Evolutionary conservation across 306 rosid genomes (phyloP).

Genomic region (Dalbergia cochinchinensis): DNA sequence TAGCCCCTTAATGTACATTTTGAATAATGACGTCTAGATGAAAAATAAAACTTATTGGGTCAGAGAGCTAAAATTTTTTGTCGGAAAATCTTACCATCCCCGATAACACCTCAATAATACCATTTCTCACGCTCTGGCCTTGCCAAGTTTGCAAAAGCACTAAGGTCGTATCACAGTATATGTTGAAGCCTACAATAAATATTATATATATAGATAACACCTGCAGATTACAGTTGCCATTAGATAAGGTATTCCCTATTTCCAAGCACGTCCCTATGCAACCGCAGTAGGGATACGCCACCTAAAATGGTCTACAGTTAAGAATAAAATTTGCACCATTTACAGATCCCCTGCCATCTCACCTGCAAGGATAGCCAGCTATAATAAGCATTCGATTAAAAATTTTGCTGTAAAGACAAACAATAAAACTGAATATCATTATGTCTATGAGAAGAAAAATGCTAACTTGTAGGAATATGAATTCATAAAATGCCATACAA

Average conservation of each 20-base stretch:
- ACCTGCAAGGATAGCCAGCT: slow-evolving; percentile 56
- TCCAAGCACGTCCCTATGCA: neutral
- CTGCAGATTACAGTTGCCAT: slow-evolving; percentile 19
- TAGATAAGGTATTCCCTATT: neutral
- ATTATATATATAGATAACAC: slow-evolving; percentile 2
- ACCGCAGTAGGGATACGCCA: slow-evolving; percentile 3
- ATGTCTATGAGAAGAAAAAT: neutral
- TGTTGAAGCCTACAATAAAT: slow-evolving; percentile 16
- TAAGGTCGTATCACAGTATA: neutral
- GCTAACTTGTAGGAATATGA: too few relatives aligned
- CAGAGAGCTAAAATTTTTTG: neutral
- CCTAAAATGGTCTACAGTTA: slow-evolving; percentile 23
- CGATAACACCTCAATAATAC: neutral
- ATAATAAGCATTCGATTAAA: slow-evolving; percentile 33
- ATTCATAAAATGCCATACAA: too few relatives aligned
- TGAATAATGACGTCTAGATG: too few relatives aligned
- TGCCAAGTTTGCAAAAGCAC: slow-evolving; percentile 8
- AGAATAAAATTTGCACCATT: slow-evolving; percentile 25
- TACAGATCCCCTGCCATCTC: slow-evolving; percentile 58
- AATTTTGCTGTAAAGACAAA: slow-evolving; percentile 14
- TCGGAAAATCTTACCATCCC: slow-evolving; percentile 1
- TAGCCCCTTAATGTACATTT: too few relatives aligned
- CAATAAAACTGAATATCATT: slow-evolving; percentile 16
- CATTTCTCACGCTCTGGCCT: neutral
- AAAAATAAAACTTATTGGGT: too few relatives aligned